phyloP scores from a whole-genome alignment of 768 basidiomycete genomes.

The Cystofilobasidium ferigula region DNA sequence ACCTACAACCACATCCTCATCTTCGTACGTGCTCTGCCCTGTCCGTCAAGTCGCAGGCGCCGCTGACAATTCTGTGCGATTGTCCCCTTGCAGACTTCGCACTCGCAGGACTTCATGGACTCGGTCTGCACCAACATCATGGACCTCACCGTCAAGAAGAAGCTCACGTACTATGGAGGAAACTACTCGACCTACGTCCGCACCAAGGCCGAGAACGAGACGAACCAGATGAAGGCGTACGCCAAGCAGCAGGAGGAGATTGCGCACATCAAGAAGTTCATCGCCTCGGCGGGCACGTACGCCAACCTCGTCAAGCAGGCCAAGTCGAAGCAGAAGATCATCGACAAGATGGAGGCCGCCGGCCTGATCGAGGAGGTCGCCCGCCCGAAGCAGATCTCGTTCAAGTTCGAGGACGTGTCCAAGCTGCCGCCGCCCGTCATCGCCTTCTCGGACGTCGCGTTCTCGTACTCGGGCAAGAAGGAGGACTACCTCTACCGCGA shows the following conservation, averaged over 20 bases:
- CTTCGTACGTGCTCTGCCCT: conserved; percentile 38
- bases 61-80: not conserved
- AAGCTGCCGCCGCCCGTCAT: conserved; percentile 95
- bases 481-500: conserved; percentile 76
- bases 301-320: conserved; percentile 98
- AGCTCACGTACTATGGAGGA: conserved; percentile 81
- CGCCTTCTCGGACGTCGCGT: conserved; percentile 88
- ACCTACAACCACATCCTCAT: conserved; percentile 96
- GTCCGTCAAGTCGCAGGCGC: not conserved
- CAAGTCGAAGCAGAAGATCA: conserved; percentile 99
- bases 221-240: conserved; percentile 99
- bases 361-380: conserved; percentile 91
- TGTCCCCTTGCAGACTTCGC: conserved; percentile 53
- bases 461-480: conserved; percentile 84
- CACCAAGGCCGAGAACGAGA: conserved; percentile 93
- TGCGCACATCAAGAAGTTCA: conserved; percentile 90
- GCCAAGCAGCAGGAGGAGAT: conserved; percentile 98
- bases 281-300: conserved; percentile 98
- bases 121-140: conserved; percentile 92
- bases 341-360: conserved; percentile 99
- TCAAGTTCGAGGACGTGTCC: conserved; percentile 91
- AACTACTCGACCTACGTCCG: conserved; percentile 96
- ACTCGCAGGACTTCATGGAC: conserved; percentile 99
- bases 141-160: conserved; percentile 87
- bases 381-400: conserved; percentile 57